A percentile compares a stretch with the other conserved stretches of the same genome.
Evolutionary conservation across 805 yeast species (phyloP).

Genomic region (Saccharomycopsis javanensis): DNA sequence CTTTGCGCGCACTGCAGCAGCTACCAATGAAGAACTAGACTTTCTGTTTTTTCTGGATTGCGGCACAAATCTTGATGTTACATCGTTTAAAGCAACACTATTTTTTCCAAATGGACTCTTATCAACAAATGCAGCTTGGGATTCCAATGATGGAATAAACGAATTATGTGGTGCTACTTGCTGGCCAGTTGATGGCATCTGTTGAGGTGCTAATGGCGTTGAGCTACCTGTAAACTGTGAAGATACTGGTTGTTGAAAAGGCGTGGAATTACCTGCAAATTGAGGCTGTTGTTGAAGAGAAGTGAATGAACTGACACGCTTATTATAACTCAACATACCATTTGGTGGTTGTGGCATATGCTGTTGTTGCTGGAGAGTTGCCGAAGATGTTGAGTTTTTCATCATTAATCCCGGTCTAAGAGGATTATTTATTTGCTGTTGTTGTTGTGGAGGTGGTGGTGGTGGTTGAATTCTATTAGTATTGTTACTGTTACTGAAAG

Average conservation of each 20-base stretch:
- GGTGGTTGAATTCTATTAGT: conserved; percentile 19
- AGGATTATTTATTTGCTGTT: background rate
- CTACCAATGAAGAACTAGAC: conserved; percentile 23
- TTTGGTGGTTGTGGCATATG: background rate
- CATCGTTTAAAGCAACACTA: conserved; percentile 22
- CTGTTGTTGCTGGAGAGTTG: background rate
- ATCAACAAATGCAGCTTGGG: conserved; percentile 21
- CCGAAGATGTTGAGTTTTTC: background rate
- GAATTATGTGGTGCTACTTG: conserved; percentile 19
- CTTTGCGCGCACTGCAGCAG: conserved; percentile 3
- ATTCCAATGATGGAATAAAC: conserved; percentile 21
- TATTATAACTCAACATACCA: background rate
- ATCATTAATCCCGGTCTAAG: background rate
- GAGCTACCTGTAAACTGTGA: background rate
- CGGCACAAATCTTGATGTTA: conserved; percentile 22
- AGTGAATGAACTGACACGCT: background rate
- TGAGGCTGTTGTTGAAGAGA: background rate
- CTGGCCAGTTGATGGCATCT: background rate
- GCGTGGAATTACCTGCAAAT: background rate
- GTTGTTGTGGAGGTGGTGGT: conserved; percentile 16
- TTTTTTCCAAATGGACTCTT: conserved; percentile 17
- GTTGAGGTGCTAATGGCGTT: background rate
- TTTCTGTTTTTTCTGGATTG: conserved; percentile 39
- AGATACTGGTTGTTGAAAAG: background rate
- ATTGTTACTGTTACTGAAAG: conserved; percentile 19